Evolutionary conservation across 2,329 filamentous ascomycete genomes (phyloP), one percentile per base, ranked within the genome.

Genomic region (Hymenotorrendiella dingleyae): DNA sequence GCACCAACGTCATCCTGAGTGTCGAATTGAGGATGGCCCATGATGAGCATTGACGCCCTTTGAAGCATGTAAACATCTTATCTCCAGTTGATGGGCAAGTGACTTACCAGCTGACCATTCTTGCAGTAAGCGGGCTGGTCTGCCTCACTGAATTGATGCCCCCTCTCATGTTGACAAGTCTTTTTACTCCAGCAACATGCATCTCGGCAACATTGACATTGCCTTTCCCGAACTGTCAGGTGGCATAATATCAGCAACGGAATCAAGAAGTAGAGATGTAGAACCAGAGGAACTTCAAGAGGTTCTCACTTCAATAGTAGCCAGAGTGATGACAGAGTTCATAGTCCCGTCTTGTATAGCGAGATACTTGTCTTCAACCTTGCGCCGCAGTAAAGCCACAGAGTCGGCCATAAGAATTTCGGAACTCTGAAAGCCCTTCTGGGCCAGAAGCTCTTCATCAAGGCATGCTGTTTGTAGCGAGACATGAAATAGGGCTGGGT

Each of bases 41-140:
- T 73, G 5, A 79, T 66, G 4, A 80, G 62, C 66, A 79, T 65
- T 0, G 74, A 74, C n/a, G 78, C 72, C 76, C 76, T 78, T 23
- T 21, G 12, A 4, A 9, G 17, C 8, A 29, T 10, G 8, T 36
- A 19, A 36, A 12, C 12, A 27, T 3, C 2, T 33, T n/a, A 16
- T 5, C 8, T 2, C 9, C 19, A 41, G 10, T 21, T 22, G 8
- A 17, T 28, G 23, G 12, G 14, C 5, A 10, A n/a, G 10, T 29
- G 5, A n/a, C 16, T 48, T 42, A 54, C 54, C 54, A 55, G 30
- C 42, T 24, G 6, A 55, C 49, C 53, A 55, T 56, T 45, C 53
- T 50, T 14, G 53, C 52, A 6, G 53, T 55, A 9, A 56, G 38
- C 11, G 48, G 51, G 20, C 47, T 55, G 14, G 47, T 49, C 19